These are phyloP conservation scores for Quercus mongolica DNA, from an alignment of 306 rosid species.

Conservation along the genomic window DNA sequence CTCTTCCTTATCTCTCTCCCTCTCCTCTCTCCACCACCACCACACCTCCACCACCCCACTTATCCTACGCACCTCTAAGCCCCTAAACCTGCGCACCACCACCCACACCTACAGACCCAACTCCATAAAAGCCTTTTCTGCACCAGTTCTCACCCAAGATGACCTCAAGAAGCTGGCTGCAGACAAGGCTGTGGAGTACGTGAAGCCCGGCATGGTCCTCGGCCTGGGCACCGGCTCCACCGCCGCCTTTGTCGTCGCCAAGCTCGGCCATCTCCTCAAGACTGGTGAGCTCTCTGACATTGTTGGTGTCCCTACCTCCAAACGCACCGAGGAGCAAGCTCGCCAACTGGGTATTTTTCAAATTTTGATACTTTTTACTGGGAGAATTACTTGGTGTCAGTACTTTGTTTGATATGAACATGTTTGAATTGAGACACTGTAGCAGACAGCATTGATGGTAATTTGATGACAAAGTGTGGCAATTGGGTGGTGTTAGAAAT, in stretches of 20 bases:
- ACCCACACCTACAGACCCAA: slow-evolving; percentile 7
- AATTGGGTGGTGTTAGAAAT: too few relatives aligned
- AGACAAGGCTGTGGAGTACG: slow-evolving; percentile 77
- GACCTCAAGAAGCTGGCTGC: slow-evolving; percentile 83
- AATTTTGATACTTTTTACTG: too few relatives aligned
- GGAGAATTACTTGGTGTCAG: too few relatives aligned
- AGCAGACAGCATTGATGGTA: too few relatives aligned
- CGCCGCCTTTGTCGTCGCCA: slow-evolving; percentile 83
- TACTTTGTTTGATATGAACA: too few relatives aligned
- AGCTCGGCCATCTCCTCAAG: slow-evolving; percentile 58
- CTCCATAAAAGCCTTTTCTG: slow-evolving; percentile 52
- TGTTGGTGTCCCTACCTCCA: slow-evolving; percentile 74
- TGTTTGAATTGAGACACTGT: too few relatives aligned
- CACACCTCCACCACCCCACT: slow-evolving; percentile 44
- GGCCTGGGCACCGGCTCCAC: slow-evolving; percentile 95
- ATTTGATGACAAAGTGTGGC: too few relatives aligned
- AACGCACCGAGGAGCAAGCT: slow-evolving; percentile 86
- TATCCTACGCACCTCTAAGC: slow-evolving; percentile 40
- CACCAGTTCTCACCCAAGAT: slow-evolving; percentile 65
- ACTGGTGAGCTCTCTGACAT: slow-evolving; percentile 64
- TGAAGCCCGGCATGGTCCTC: slow-evolving; percentile 78
- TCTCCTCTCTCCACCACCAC: slow-evolving; percentile 52
- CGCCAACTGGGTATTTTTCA: slow-evolving; percentile 42
- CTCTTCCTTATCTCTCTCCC: slow-evolving; percentile 51
- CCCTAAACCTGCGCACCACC: slow-evolving; percentile 42